Base-by-base conservation (phyloP, 352 stramenopile genomes). In the Aphanomyces stellatus region DNA sequence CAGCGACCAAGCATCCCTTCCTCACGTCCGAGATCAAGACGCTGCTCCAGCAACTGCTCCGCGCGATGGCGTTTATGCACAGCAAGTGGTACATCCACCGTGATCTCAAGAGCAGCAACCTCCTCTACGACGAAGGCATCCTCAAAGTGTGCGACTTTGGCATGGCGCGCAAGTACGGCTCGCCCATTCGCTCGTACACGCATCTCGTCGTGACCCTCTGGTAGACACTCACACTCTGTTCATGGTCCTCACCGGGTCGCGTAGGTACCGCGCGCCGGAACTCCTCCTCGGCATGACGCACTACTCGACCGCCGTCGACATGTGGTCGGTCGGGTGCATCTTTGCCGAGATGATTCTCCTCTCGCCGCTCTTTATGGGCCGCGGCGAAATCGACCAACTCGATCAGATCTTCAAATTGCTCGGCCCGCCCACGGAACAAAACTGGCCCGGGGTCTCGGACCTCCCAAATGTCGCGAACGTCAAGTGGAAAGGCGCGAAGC, bases 81-180 rank as follows among this genome's bases (percentile, higher is more conserved):
- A 72, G 82, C 31, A 79, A 85, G 25, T 98, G 91, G 80, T 91
- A 85, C 70, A 87, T 99, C 33, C 96, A 99, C 74, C 88, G 96
- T 17, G 96, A 99, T 71, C 82, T 99, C 65, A 99, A 99, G 81
- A 98, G 95, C n/a, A 95, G 78, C 64, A 99, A 99, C 69, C 81
- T 99, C 71, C 74, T 99, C 4, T 98, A 99, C 62, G 91, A 96
- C 71, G 82, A 87, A 67, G 88, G 85, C 1, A 46, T 81, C 6
- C 74, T 95, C 24, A 93, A 93, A 53, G 76, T 96, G 6, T 93
- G 87, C 65, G 88, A 96, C 64, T 95, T 96, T 72, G 88, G 88
- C 2, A 77, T 95, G 24, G 81, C 84, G 19, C 74, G 88, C 22
- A 91, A 92, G 61, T 93, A 91, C 51, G 85, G 84, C 41, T 88